Percentiles rank a stretch among this genome's conserved stretches.
Evolutionary conservation across 306 rosid genomes (phyloP).

Genomic region (Cicer chorassanicum): DNA sequence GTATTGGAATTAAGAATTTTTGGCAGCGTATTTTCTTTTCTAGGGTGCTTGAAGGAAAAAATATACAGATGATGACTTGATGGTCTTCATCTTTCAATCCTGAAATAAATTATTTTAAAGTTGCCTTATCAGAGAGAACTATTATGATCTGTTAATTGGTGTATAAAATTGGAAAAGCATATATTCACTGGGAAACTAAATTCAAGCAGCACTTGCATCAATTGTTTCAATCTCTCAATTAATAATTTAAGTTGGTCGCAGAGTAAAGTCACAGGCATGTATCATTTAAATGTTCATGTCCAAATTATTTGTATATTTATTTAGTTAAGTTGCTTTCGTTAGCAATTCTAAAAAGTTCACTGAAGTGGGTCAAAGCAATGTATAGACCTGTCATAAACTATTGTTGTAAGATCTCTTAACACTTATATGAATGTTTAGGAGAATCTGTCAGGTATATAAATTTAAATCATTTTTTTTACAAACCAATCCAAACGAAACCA

Average conservation of each 20-base stretch:
- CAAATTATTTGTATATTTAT: too few species aligned
- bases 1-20: constrained; percentile 20
- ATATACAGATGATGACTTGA: background rate
- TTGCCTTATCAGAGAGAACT: background rate
- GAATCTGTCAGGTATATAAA: too few species aligned
- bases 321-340: too few species aligned
- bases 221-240: too few species aligned
- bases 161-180: background rate
- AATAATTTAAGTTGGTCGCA: too few species aligned
- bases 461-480: too few species aligned
- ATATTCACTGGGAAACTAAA: background rate
- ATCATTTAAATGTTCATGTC: too few species aligned
- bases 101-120: background rate
- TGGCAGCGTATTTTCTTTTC: background rate
- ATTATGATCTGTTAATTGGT: background rate
- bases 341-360: background rate
- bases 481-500: too few species aligned
- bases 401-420: too few species aligned
- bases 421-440: too few species aligned
- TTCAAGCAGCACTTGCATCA: too few species aligned
- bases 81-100: background rate
- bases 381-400: background rate
- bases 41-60: background rate
- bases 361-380: background rate
- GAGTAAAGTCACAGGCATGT: too few species aligned